These are phyloP conservation scores for Fusarium succisae DNA, from an alignment of 2,329 filamentous ascomycete species.

Conservation along the genomic window DNA sequence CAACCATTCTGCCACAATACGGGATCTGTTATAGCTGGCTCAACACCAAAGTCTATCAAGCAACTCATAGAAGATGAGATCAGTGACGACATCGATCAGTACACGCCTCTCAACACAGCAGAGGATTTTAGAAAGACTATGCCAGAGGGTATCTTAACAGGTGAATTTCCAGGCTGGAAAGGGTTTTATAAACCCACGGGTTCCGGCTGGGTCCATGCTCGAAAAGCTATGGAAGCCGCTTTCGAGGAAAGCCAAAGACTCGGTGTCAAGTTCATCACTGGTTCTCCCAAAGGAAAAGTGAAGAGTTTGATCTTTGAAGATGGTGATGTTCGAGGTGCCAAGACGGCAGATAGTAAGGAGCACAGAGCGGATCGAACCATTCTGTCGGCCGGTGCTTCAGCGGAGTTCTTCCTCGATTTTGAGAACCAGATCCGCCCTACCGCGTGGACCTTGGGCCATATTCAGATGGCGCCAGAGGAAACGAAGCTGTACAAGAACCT, in stretches of 20 bases:
- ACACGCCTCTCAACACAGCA: conserved; percentile 7
- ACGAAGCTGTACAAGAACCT: conserved; percentile 11
- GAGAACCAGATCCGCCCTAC: conserved; percentile 34
- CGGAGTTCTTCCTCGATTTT: conserved; percentile 23
- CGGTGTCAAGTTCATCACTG: conserved; percentile 22
- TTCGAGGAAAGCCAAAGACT: conserved; percentile 21
- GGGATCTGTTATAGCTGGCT: conserved; percentile 17
- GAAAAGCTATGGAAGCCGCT: conserved; percentile 22
- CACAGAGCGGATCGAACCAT: conserved; percentile 13
- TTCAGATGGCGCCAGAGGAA: conserved; percentile 26
- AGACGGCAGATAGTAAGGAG: conserved; percentile 5
- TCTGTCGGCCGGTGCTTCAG: conserved; percentile 13
- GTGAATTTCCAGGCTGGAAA: conserved; percentile 15
- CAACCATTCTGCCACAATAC: conserved; percentile 21
- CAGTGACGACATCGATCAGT: conserved; percentile 11
- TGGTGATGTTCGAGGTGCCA: conserved; percentile 19
- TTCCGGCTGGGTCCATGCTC: conserved; percentile 27
- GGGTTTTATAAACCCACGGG: conserved; percentile 24
- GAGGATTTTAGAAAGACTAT: conserved; percentile 24
- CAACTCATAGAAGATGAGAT: conserved; percentile 20
- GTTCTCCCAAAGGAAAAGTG: not conserved
- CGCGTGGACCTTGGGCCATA: conserved; percentile 20
- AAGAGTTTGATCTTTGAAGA: not conserved
- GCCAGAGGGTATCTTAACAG: conserved; percentile 20
- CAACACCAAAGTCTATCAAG: conserved; percentile 13